Conservation (phyloP, 2,329 filamentous ascomycete genomes). For the Penicillium sp. region DNA sequence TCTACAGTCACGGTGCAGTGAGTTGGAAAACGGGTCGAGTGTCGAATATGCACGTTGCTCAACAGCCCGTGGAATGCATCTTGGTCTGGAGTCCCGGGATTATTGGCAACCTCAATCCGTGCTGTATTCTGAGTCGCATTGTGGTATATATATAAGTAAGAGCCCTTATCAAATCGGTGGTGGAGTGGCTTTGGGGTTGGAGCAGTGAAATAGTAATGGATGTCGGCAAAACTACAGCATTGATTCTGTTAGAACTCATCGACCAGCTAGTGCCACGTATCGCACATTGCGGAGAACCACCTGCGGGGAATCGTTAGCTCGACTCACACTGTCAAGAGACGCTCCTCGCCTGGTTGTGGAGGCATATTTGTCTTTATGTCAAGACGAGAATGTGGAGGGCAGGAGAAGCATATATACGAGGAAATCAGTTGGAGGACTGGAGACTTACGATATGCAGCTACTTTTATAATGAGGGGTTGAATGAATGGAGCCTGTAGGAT, state of each 20-base stretch:
- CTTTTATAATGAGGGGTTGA: slow-evolving; percentile 23
- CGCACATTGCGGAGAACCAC: not conserved
- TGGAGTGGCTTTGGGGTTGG: slow-evolving; percentile 58
- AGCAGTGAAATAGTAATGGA: slow-evolving; percentile 64
- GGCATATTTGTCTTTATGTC: slow-evolving; percentile 40
- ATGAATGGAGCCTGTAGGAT: slow-evolving; percentile 16
- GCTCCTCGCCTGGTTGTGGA: slow-evolving; percentile 49
- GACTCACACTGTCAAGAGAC: slow-evolving; percentile 49
- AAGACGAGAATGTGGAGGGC: slow-evolving; percentile 6
- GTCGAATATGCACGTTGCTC: slow-evolving; percentile 54
- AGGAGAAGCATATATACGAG: not conserved
- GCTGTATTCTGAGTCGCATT: slow-evolving; percentile 55
- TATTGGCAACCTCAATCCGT: slow-evolving; percentile 64
- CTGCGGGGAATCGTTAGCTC: slow-evolving; percentile 22
- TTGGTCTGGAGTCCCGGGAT: slow-evolving; percentile 63
- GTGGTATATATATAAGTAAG: slow-evolving; percentile 66
- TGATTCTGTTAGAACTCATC: slow-evolving; percentile 5
- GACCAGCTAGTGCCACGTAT: not conserved
- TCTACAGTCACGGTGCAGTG: slow-evolving; percentile 60
- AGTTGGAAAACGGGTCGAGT: slow-evolving; percentile 62
- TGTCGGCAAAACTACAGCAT: slow-evolving; percentile 58
- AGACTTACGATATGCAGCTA: slow-evolving; percentile 14
- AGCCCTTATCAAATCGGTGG: slow-evolving; percentile 65
- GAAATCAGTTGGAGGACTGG: not conserved
- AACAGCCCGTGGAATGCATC: slow-evolving; percentile 64